phyloP scores from a whole-genome alignment of 129 eudicot genomes.

The Pulicaria dysenterica region DNA sequence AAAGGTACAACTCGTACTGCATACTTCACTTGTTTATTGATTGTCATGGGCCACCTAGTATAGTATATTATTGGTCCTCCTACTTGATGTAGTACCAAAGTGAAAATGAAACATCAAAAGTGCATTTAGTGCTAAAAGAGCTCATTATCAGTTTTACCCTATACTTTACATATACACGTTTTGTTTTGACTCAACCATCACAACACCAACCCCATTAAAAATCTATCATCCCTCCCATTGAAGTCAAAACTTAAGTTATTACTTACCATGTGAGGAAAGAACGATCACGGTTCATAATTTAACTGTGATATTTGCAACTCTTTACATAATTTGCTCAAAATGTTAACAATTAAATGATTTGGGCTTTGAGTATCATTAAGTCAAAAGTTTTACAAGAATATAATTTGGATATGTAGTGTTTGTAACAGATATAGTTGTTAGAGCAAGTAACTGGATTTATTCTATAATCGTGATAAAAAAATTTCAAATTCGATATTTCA shows the following conservation, averaged over 20 bases:
- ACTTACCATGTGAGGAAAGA: conserved; percentile 10
- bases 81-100: conserved; percentile 19
- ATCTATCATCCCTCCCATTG: conserved; percentile 25
- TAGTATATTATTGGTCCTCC: conserved; percentile 26
- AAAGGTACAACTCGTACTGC: conserved; percentile 12
- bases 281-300: background rate
- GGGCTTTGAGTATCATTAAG: too few species aligned
- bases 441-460: too few species aligned
- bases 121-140: conserved; percentile 34
- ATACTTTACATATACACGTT: conserved; percentile 8
- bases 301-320: background rate
- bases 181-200: conserved; percentile 25
- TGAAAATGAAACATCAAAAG: conserved; percentile 32
- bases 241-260: conserved; percentile 27
- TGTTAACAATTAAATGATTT: too few species aligned
- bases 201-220: conserved; percentile 29
- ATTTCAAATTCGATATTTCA: too few species aligned
- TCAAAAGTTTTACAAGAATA: too few species aligned
- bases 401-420: too few species aligned
- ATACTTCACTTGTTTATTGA: conserved; percentile 15
- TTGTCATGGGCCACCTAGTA: conserved; percentile 25
- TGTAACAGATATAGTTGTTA: too few species aligned
- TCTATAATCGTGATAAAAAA: too few species aligned
- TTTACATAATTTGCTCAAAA: background rate
- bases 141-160: conserved; percentile 30